These are phyloP conservation scores for Auriscalpium microsporum DNA, from an alignment of 768 basidiomycete species.

Conservation along the genomic window DNA sequence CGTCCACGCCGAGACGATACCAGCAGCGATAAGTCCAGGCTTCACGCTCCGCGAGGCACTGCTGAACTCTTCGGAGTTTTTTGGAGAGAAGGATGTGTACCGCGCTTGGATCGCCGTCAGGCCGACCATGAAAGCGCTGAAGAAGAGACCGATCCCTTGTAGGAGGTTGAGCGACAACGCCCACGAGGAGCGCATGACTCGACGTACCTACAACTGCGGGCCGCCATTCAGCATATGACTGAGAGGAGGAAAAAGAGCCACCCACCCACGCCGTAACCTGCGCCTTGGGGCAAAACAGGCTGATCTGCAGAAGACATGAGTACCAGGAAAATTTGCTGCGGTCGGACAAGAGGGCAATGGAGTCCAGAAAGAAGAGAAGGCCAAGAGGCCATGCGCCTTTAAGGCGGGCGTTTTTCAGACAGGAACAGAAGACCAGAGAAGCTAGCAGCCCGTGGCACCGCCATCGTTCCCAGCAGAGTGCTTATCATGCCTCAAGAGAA, in stretches of 20 bases:
- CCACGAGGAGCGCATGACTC: background rate
- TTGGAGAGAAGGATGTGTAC: constrained; percentile 75
- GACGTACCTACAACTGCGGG: constrained; percentile 43
- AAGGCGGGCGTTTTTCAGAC: too few species aligned
- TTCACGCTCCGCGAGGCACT: constrained; percentile 79
- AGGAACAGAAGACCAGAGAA: too few species aligned
- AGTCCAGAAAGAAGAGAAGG: too few species aligned
- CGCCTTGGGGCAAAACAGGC: constrained; percentile 63
- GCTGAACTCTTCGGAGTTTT: constrained; percentile 76
- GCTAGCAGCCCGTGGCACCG: too few species aligned
- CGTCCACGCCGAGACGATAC: constrained; percentile 93
- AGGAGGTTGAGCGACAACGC: too few species aligned
- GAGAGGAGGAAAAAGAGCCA: background rate
- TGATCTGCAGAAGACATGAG: constrained; percentile 18
- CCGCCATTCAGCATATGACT: background rate
- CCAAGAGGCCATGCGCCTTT: too few species aligned
- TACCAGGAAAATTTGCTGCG: too few species aligned
- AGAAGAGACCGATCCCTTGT: constrained; percentile 80
- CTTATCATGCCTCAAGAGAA: too few species aligned
- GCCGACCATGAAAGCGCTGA: constrained; percentile 71
- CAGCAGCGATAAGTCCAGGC: constrained; percentile 86
- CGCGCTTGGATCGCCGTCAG: constrained; percentile 76
- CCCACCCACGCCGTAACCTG: constrained; percentile 76
- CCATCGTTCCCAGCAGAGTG: too few species aligned
- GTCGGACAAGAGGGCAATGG: too few species aligned